phyloP scores from a whole-genome alignment of 805 yeast genomes.

The Ogataea pilisensis region DNA sequence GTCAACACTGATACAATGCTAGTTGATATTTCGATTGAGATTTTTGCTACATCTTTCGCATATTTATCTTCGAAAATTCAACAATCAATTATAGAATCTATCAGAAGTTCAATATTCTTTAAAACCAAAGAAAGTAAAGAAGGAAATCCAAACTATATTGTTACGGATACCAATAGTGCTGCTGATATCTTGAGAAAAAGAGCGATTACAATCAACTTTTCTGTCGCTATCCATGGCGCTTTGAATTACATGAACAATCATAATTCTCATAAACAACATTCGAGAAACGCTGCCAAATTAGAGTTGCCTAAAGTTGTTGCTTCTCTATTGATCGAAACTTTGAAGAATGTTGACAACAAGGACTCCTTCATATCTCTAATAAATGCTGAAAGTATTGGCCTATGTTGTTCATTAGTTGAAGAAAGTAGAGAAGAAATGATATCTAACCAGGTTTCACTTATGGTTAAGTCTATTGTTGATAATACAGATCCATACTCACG shows the following conservation, averaged over 20 bases:
- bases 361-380: constrained; percentile 22
- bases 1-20: constrained; percentile 48
- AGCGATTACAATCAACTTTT: constrained; percentile 57
- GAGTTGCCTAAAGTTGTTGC: constrained; percentile 20
- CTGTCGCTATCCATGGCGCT: constrained; percentile 60
- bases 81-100: constrained; percentile 77
- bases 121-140: constrained; percentile 29
- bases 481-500: constrained; percentile 61
- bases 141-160: constrained; percentile 5
- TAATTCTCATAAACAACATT: constrained; percentile 8
- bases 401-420: constrained; percentile 25
- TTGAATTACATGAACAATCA: constrained; percentile 29
- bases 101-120: constrained; percentile 51
- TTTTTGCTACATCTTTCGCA: constrained; percentile 70
- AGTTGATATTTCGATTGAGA: constrained; percentile 74
- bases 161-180: constrained; percentile 8
- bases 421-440: constrained; percentile 20
- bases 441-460: constrained; percentile 43
- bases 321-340: constrained; percentile 25
- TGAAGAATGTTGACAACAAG: constrained; percentile 21
- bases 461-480: constrained; percentile 64
- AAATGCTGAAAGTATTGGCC: constrained; percentile 32
- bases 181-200: constrained; percentile 24
- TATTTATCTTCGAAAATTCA: constrained; percentile 74
- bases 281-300: constrained; percentile 7